A percentile compares a stretch with the other conserved stretches of the same genome.
These are phyloP conservation scores for Fusarium sp. DNA, from an alignment of 2,329 filamentous ascomycete species.

Conservation along the genomic window DNA sequence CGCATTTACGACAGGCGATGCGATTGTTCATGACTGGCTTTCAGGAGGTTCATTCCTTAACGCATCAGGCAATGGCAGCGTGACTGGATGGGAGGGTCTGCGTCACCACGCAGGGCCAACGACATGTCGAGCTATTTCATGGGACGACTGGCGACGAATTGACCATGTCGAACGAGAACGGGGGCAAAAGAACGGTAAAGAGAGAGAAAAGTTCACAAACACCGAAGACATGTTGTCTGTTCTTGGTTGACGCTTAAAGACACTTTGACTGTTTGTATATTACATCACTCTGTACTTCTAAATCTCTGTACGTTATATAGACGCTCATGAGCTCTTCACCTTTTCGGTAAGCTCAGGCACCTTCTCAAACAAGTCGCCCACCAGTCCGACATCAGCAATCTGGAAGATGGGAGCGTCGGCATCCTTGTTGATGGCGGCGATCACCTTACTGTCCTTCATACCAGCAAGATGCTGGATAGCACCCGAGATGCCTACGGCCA, in stretches of 20 bases:
- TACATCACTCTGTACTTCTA: slow-evolving; percentile 40
- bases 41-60: slow-evolving; percentile 57
- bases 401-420: slow-evolving; percentile 98
- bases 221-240: slow-evolving; percentile 70
- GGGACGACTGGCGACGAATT: slow-evolving; percentile 88
- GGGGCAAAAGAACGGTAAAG: slow-evolving; percentile 77
- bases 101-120: slow-evolving; percentile 66
- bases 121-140: slow-evolving; percentile 75
- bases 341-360: slow-evolving; percentile 97
- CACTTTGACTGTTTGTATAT: slow-evolving; percentile 48
- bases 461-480: slow-evolving; percentile 98
- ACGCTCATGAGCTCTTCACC: slow-evolving; percentile 71
- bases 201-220: slow-evolving; percentile 77
- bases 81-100: slow-evolving; percentile 81
- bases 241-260: slow-evolving; percentile 52
- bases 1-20: slow-evolving; percentile 89
- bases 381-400: slow-evolving; percentile 93
- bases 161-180: slow-evolving; percentile 79
- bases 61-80: slow-evolving; percentile 1
- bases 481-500: slow-evolving; percentile 95
- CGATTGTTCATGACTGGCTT: slow-evolving; percentile 82
- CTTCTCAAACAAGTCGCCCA: slow-evolving; percentile 95
- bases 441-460: slow-evolving; percentile 99
- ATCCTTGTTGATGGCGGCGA: slow-evolving; percentile 99
- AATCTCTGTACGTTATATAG: slow-evolving; percentile 35